Evolutionary conservation across 2,329 filamentous ascomycete genomes (phyloP), one percentile per base, ranked within the genome.

Genomic region (Alternaria ethzedia): DNA sequence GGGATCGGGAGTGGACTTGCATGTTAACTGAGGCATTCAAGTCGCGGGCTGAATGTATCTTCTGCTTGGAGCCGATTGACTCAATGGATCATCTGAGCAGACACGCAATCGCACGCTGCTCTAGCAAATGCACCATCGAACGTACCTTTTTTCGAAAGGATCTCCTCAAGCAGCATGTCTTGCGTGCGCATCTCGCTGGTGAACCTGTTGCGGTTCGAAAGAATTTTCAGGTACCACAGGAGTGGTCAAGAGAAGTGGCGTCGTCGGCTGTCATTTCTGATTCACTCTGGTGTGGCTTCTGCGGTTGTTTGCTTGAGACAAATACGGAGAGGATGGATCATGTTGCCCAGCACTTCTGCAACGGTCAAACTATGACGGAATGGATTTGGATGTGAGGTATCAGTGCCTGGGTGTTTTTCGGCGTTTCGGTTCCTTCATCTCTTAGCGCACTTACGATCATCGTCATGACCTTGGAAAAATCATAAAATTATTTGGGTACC

Each of bases 281-380:
- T n/a, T n/a, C 67, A 3, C 21, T 62, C 13, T 71, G 67, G 70
- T 72, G 70, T 44, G 68, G 70, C 7, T 71, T 71, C 20, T 72
- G 69, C 49, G 9, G 36, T 5, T 3, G n/a, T 2, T 28, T 32
- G 4, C 21, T 64, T 6, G 44, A 57, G 2, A 64, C 65, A 2
- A 57, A 52, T 4, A 12, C 49, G 15, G 1, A 26, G 15, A 58
- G 70, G 12, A 68, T 70, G 67, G 26, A 63, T 3, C 67, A 71
- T 43, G 64, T 71, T 4, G 63, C 61, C 12, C 15, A 61, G 12
- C 67, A 71, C 20, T 70, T 71, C 47, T 55, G 52, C 2, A 6
- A 56, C 7, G 63, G 61, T n/a, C 12, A 12, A n/a, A 25, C 59
- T 1, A 66, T 70, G 52, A 26, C n/a, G 8, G n/a, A 12, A 6